Percentiles rank a stretch among this genome's conserved stretches.
Conservation (phyloP, 2,329 filamentous ascomycete species). For the Botrytis medusae region DNA sequence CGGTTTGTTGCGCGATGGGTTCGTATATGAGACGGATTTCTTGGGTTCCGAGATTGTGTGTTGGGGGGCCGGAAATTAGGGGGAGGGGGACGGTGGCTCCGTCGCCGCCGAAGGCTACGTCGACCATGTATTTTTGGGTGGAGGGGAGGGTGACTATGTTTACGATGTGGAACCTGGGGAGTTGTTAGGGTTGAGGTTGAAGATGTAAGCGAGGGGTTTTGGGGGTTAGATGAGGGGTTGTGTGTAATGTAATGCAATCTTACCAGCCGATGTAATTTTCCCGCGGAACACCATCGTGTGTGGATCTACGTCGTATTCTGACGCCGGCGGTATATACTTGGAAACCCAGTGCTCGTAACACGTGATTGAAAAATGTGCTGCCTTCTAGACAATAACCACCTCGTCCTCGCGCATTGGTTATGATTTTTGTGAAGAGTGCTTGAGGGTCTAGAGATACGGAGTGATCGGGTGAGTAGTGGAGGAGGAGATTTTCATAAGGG, state of each 20-base stretch:
- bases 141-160: conserved; percentile 57
- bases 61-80: conserved; percentile 44
- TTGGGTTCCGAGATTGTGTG: conserved; percentile 51
- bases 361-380: conserved; percentile 54
- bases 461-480: conserved; percentile 34
- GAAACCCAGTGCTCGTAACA: conserved; percentile 54
- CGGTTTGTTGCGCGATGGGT: conserved; percentile 48
- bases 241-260: neutral
- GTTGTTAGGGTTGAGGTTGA: neutral
- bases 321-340: conserved; percentile 54
- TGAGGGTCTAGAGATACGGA: conserved; percentile 32
- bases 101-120: conserved; percentile 65
- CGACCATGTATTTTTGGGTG: conserved; percentile 51
- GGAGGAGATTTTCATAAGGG: conserved; percentile 36
- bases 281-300: conserved; percentile 28
- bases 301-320: conserved; percentile 31
- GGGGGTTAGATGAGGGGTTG: neutral
- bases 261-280: conserved; percentile 37
- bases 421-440: conserved; percentile 35
- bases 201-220: neutral
- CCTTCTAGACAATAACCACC: conserved; percentile 64
- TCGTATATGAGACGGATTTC: conserved; percentile 55
- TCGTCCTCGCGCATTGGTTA: conserved; percentile 38
- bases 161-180: conserved; percentile 55
- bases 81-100: conserved; percentile 58